Percentiles rank a stretch among this genome's conserved stretches.
Evolutionary conservation across 768 basidiomycete genomes (phyloP).

Genomic region (Kwoniella dendrophila): DNA sequence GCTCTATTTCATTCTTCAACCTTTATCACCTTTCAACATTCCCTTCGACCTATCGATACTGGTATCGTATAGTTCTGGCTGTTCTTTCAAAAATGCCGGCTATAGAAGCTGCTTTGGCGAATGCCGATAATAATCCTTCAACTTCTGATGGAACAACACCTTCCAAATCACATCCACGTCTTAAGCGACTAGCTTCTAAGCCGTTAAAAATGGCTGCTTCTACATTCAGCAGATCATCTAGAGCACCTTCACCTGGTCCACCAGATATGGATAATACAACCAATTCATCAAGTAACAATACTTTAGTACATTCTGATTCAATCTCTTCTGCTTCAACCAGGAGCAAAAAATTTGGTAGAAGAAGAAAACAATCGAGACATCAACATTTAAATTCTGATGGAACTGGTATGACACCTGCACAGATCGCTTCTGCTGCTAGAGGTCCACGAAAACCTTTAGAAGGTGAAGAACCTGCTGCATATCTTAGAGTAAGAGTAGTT

Average conservation of each 20-base stretch:
- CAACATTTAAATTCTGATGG: slow-evolving; percentile 12
- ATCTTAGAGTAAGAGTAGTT: slow-evolving; percentile 52
- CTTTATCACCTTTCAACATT: background rate
- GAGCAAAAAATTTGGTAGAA: background rate
- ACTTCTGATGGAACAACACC: background rate
- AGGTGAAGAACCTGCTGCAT: slow-evolving; percentile 50
- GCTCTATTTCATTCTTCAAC: background rate
- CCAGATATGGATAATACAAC: slow-evolving; percentile 4
- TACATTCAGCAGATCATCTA: slow-evolving; percentile 28
- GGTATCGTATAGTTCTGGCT: too few relatives aligned
- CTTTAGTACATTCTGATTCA: background rate
- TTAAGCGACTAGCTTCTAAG: slow-evolving; percentile 44
- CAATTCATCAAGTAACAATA: too few relatives aligned
- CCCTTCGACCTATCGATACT: background rate
- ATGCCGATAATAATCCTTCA: background rate
- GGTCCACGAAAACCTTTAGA: slow-evolving; percentile 52
- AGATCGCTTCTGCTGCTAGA: slow-evolving; percentile 40
- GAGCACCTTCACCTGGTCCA: slow-evolving; percentile 7
- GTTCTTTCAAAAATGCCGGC: background rate
- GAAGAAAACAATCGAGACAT: slow-evolving; percentile 17
- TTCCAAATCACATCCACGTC: slow-evolving; percentile 20
- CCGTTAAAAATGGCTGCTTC: slow-evolving; percentile 51
- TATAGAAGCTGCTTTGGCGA: slow-evolving; percentile 17
- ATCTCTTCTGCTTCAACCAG: background rate
- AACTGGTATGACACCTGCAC: slow-evolving; percentile 26